Percentiles rank a stretch among this genome's conserved stretches.
Conservation (phyloP, 208 protist genomes). For the Trypanosoma melophagium region DNA sequence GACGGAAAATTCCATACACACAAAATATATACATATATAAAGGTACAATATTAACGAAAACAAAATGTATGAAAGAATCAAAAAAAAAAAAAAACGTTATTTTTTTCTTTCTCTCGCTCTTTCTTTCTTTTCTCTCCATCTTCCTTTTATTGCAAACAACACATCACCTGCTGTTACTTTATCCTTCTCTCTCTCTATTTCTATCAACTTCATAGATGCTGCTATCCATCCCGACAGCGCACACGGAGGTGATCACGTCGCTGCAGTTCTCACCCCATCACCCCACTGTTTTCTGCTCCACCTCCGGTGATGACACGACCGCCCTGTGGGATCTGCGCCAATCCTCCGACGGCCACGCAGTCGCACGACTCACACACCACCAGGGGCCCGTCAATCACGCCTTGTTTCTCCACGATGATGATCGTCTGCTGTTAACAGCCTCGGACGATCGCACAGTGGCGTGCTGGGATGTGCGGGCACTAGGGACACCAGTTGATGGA, state of each 20-base stretch:
- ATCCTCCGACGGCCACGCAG: constrained; percentile 26
- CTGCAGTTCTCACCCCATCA: constrained; percentile 64
- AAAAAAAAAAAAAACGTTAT: no score
- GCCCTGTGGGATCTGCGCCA: constrained; percentile 67
- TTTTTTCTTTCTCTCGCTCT: no score
- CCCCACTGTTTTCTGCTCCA: constrained; percentile 61
- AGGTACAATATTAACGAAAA: no score
- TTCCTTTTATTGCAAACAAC: no score
- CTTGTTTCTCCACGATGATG: constrained; percentile 49
- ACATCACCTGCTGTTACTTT: no score
- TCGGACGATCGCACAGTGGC: constrained; percentile 78
- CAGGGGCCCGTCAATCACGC: constrained; percentile 74
- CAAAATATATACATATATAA: no score
- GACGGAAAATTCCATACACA: no score
- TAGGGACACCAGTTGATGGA: constrained; percentile 36
- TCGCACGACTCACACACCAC: constrained; percentile 45
- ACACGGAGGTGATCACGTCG: constrained; percentile 75
- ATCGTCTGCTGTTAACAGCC: constrained; percentile 51
- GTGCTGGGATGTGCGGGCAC: constrained; percentile 65
- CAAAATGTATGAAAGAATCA: no score
- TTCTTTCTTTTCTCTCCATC: no score
- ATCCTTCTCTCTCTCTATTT: background rate
- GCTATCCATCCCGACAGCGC: constrained; percentile 46
- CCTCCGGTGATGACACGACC: constrained; percentile 80
- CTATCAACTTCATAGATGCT: constrained; percentile 31